Evolutionary conservation across 2,329 filamentous ascomycete species (phyloP), one percentile per base, ranked within the genome.

Genomic region (Botrytis squamosa): DNA sequence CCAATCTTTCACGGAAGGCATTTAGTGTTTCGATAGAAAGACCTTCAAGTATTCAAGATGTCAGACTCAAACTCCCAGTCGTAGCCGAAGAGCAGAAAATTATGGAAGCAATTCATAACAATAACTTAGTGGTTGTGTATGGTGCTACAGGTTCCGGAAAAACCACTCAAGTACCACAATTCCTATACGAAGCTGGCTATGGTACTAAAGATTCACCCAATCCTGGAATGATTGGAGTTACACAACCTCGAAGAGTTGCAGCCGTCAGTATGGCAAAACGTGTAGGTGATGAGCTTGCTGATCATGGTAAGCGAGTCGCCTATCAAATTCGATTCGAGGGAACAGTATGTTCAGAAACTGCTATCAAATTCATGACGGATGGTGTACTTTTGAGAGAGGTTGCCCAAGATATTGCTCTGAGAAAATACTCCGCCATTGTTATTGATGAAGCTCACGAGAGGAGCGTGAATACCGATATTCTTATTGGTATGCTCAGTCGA

Each of bases 341-440:
- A 68, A 95, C 91, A 0, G 90, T 92, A 2, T 89, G 90, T 67
- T 86, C 90, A 42, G 91, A 94, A 70, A 99, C 96, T 0, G 92
- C 93, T 9, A 89, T 99, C 82, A 99, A 99, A 82, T 99, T 98
- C 84, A 98, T 99, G 95, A 99, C 96, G 0, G 96, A 99, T 82
- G 96, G 96, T 87, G 94, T 99, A 42, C 85, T 99, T 74, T 87
- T 99, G 16, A 91, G 96, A 73, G 96, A 99, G 82, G 92, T 98
- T 71, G 91, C 93, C 0, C 91, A 96, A 77, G 96, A 99, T 81
- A 94, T 98, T 80, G 88, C 93, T 0, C 84, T 99, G 63, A 89
- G 88, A 68, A 97, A 97, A 78, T 99, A 99, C 82, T 98, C 95
- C 0, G 93, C 92, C 22, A 93, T 99, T 70, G 89, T 99, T 67